Evolutionary conservation across 2,329 filamentous ascomycete genomes (phyloP), one percentile per base, ranked within the genome.

Genomic region (Colletotrichum spinosum): DNA sequence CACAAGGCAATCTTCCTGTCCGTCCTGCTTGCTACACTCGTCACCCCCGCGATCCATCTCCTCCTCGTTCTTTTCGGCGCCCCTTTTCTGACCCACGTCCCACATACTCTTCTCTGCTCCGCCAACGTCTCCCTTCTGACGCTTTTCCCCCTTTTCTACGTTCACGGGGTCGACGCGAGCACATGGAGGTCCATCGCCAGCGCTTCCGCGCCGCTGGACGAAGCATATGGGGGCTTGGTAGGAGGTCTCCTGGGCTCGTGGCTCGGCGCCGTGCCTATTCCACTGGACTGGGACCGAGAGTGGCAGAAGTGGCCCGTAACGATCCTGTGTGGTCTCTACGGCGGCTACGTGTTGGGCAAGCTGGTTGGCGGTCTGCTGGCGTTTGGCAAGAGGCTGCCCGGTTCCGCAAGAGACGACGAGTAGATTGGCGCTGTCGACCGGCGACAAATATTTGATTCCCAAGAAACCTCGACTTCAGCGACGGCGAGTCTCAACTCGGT

Each of bases 251-350:
- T 95, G 1, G 96, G 96, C 6, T 93, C 93, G 45, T 98, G 96
- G 96, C 80, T 97, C 46, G 96, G 96, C 4, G 96, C 96, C 8
- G 88, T 98, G 57, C 96, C 97, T 0, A 98, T 99, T 71, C 96
- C 96, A 2, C 82, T 99, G 70, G 96, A 99, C 77, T 98, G 95
- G 95, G 96, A 99, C 77, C 89, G 96, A n/a, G 94, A 97, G 71
- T 99, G 96, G 96, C 96, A 99, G 86, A 92, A 91, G 77, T 99
- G 95, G 92, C 96, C 96, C 0, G 90, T 98, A 52, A 99, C 96
- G 0, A 92, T 99, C 64, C 79, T 98, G 5, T 89, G 87, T 2
- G 96, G 96, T 3, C 84, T 92, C 15, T 98, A 97, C 77, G 79
- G 88, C 6, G 96, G 96, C 1, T 94, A 92, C 77, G 83, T 88